Percentiles rank a stretch among this genome's conserved stretches.
phyloP scores from a whole-genome alignment of 2,329 filamentous ascomycete species.

The Hypoxylon sp. region DNA sequence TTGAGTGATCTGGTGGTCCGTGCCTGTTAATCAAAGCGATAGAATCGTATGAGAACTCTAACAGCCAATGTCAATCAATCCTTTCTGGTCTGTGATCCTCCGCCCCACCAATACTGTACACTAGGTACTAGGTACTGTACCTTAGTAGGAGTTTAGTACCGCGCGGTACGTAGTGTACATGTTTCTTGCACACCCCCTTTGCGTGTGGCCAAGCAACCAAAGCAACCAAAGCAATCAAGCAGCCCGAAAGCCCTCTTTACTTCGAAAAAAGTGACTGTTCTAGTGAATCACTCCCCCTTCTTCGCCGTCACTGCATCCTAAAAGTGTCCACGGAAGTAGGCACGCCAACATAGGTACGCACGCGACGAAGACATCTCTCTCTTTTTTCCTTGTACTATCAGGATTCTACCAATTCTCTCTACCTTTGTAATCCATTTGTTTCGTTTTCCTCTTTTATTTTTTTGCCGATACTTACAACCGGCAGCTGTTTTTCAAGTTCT shows the following conservation, averaged over 20 bases:
- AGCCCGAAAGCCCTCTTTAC: constrained; percentile 32
- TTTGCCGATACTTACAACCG: constrained; percentile 21
- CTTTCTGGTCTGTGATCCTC: constrained; percentile 15
- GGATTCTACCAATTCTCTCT: constrained; percentile 28
- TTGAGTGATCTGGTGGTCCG: constrained; percentile 33
- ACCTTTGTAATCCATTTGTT: constrained; percentile 40
- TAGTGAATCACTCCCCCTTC: constrained; percentile 35
- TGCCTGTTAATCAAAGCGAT: constrained; percentile 42
- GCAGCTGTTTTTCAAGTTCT: constrained; percentile 20
- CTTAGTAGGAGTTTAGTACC: not conserved
- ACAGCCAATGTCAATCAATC: constrained; percentile 42
- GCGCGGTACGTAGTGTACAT: constrained; percentile 17
- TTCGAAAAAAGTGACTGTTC: constrained; percentile 26
- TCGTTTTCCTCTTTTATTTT: constrained; percentile 20
- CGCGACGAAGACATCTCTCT: constrained; percentile 47
- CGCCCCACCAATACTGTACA: constrained; percentile 13
- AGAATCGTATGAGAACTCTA: constrained; percentile 43
- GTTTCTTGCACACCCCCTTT: constrained; percentile 35
- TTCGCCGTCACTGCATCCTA: constrained; percentile 39
- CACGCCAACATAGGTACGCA: constrained; percentile 30
- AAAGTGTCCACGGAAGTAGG: constrained; percentile 29
- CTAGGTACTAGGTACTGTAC: not conserved
- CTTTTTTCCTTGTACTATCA: constrained; percentile 42
- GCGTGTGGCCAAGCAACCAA: constrained; percentile 31
- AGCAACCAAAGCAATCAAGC: constrained; percentile 40